These are phyloP conservation scores for Scenedesmus sp. DNA, from an alignment of 163 green algal genomes.

Conservation along the genomic window DNA sequence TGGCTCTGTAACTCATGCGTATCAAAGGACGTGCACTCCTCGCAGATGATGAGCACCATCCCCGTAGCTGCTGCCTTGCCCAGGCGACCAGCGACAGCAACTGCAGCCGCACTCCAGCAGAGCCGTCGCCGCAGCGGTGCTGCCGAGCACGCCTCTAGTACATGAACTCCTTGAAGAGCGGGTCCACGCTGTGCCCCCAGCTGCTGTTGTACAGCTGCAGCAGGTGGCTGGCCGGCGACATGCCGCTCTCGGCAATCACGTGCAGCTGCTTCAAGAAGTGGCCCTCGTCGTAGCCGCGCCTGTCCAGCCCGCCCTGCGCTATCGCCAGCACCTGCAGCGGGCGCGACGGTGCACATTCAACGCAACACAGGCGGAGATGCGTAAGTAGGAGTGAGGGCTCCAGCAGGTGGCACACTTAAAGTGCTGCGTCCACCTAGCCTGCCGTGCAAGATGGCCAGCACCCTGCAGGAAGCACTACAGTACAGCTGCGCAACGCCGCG, in stretches of 20 bases:
- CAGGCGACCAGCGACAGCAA: too few relatives aligned
- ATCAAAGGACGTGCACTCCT: too few relatives aligned
- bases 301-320: slow-evolving; percentile 82
- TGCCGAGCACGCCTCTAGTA: slow-evolving; percentile 65
- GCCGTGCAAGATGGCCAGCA: slow-evolving; percentile 81
- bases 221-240: slow-evolving; percentile 79
- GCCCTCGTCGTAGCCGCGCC: slow-evolving; percentile 85
- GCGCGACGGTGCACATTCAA: too few relatives aligned
- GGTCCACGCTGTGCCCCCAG: slow-evolving; percentile 85
- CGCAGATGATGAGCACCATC: too few relatives aligned
- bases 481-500: too few relatives aligned
- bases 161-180: slow-evolving; percentile 83
- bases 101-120: too few relatives aligned
- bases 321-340: slow-evolving; percentile 83
- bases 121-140: too few relatives aligned
- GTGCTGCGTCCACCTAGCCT: slow-evolving; percentile 83
- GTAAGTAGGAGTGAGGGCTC: slow-evolving; percentile 31
- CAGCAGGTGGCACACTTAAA: slow-evolving; percentile 87
- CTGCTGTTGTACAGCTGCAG: slow-evolving; percentile 82
- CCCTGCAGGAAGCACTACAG: slow-evolving; percentile 6
- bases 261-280: slow-evolving; percentile 88
- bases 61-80: too few relatives aligned
- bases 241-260: slow-evolving; percentile 77
- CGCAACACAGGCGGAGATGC: not conserved
- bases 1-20: too few relatives aligned